Evolutionary conservation across 352 stramenopile genomes (phyloP), one percentile per base, ranked within the genome.

Genomic region (Pythium angustatum): DNA sequence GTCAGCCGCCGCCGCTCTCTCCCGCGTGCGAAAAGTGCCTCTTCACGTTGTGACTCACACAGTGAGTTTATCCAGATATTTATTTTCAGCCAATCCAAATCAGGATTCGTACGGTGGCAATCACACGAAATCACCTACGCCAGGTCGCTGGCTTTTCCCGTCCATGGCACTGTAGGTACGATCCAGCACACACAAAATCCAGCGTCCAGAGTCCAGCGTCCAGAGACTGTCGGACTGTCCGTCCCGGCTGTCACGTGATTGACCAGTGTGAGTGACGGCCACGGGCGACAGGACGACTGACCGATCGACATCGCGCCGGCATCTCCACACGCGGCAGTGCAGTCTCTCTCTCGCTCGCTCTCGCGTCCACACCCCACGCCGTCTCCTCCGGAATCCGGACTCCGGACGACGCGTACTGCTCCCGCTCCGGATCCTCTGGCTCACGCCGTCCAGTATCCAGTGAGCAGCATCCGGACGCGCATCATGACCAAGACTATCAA

Each of bases 401-500:
- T 1, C 48, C 28, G 48, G 48, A 55, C 48, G 48, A 55, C 48
- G 48, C 48, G 28, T 55, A 55, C n/a, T 28, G 19, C 38, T 19
- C 10, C 38, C 36, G 36, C 11, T 17, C 3, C 36, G 11, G 36
- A 43, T 43, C 36, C 10, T 44, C 44, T 31, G 44, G 44, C 26
- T 22, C 3, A 7, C 44, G 7, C n/a, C 19, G 30, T 58, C 31
- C 59, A 36, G 59, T 17, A 11, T 34, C 41, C 31, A 26, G 40
- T 31, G 21, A 41, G 3, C 21, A 57, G 22, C 34, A 22, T 60
- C 38, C 53, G 22, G 38, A 41, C 2, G 34, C 3, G 4, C 53
- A 27, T 5, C 12, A 72, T 68, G 67, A 36, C 27, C 43, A 69
- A 66, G 61, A 44, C 38, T 7, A 9, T 69, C 40, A 69, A 73